Evolutionary conservation across 2,329 filamentous ascomycete genomes (phyloP), one percentile per base, ranked within the genome.

Genomic region (Rutstroemia sp.): DNA sequence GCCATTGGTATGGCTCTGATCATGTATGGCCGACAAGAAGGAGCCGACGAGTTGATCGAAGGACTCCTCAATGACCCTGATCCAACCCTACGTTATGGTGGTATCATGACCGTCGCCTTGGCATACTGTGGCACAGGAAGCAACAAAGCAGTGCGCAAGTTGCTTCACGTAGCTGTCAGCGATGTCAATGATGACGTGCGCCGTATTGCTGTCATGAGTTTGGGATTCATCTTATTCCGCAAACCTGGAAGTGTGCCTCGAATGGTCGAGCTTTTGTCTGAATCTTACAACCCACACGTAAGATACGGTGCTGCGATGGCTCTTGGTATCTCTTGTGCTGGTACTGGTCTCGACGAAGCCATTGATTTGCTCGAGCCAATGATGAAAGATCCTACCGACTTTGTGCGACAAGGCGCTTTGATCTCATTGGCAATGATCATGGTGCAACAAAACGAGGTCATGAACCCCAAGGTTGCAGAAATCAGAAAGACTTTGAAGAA

Each of bases 351-450:
- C 30, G 91, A 96, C 61, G 94, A 99, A 74, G 94, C 95, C 21
- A 94, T 97, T 60, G 94, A 99, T 67, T 80, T 99, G 17, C 80
- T 99, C 4, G 94, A 99, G 76, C 94, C 94, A 17, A 99, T 99
- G 94, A 92, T 96, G 78, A 99, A 97, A 78, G 94, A 99, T 66
- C 95, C 94, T 7, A 95, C 92, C 57, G 94, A 99, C 75, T 99
- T 99, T 70, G 94, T 99, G 52, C 87, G 95, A 64, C 94, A 99
- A 73, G 94, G 95, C 69, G 92, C 94, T 42, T 78, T 97, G 61
- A 97, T 99, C 65, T 84, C 94, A 2, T 79, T 97, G 57, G 84
- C 94, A 58, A 99, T 99, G 94, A 96, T 99, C 66, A 86, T 99
- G 80, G 89, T 96, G n/a, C 94, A 99, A 75, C 94, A 97, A 72